Percentiles rank a stretch among this genome's conserved stretches.
phyloP scores from a whole-genome alignment of 768 basidiomycete genomes.

The Termitomyces sp. region DNA sequence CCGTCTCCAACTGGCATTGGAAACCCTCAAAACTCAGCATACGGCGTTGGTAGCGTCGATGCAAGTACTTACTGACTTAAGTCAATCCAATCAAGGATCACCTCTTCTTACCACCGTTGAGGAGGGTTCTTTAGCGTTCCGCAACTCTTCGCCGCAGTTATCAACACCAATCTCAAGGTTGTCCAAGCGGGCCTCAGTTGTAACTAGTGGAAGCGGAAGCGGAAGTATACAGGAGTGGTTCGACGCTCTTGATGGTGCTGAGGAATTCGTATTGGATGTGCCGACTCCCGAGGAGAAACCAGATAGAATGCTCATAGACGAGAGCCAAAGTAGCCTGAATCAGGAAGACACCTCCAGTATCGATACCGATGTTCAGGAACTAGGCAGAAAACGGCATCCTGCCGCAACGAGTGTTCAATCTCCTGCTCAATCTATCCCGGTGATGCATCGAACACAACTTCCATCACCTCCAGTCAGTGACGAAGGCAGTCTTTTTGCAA shows the following conservation, averaged over 20 bases:
- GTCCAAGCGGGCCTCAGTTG: slow-evolving; percentile 39
- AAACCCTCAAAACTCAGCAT: slow-evolving; percentile 57
- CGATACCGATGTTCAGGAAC: slow-evolving; percentile 37
- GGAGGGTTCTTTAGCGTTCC: slow-evolving; percentile 24
- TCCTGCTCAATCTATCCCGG: slow-evolving; percentile 16
- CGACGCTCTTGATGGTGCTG: slow-evolving; percentile 66
- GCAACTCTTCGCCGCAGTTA: slow-evolving; percentile 14
- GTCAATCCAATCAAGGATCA: slow-evolving; percentile 21
- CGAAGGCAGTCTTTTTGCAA: slow-evolving; percentile 76
- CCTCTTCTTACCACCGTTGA: slow-evolving; percentile 43
- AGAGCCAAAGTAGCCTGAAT: slow-evolving; percentile 32
- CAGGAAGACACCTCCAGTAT: slow-evolving; percentile 42
- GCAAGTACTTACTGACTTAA: slow-evolving; percentile 26
- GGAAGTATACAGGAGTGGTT: slow-evolving; percentile 66
- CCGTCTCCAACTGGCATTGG: slow-evolving; percentile 41
- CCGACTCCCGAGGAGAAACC: slow-evolving; percentile 33
- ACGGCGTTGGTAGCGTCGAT: slow-evolving; percentile 40
- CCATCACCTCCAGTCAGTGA: slow-evolving; percentile 60
- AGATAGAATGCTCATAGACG: slow-evolving; percentile 33
- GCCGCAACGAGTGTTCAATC: not conserved
- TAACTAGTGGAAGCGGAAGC: slow-evolving; percentile 40
- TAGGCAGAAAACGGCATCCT: not conserved
- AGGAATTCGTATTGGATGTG: slow-evolving; percentile 63
- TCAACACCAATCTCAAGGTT: slow-evolving; percentile 25
- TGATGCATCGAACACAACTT: slow-evolving; percentile 48